Evolutionary conservation across 768 basidiomycete genomes (phyloP).

Genomic region (Lactarius quietus): DNA sequence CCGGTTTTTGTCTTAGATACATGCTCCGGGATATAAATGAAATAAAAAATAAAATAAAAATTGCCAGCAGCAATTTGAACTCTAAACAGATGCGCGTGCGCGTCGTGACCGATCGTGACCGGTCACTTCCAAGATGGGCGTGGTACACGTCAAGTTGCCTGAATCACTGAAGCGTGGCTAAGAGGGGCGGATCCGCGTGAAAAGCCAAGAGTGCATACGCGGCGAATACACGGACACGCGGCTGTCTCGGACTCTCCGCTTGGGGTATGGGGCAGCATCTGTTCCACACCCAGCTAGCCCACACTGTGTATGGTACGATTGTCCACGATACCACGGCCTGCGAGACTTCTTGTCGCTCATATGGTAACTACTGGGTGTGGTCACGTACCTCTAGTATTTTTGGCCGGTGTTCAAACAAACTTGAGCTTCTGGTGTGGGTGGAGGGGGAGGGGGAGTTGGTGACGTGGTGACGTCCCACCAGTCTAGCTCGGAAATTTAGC

Average conservation of each 20-base stretch:
- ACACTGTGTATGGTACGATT: slow-evolving; percentile 36
- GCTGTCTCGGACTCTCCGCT: slow-evolving; percentile 14
- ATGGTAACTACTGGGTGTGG: background rate
- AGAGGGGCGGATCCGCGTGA: background rate
- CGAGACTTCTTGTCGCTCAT: too few relatives aligned
- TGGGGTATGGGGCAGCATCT: slow-evolving; percentile 20
- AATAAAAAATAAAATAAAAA: too few relatives aligned
- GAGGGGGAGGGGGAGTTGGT: slow-evolving; percentile 11
- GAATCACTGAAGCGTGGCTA: slow-evolving; percentile 34
- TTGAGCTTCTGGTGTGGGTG: too few relatives aligned
- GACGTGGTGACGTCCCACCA: slow-evolving; percentile 40
- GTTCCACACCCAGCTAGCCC: slow-evolving; percentile 42
- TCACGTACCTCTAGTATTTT: slow-evolving; percentile 40
- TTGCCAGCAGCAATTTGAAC: too few relatives aligned
- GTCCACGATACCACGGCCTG: slow-evolving; percentile 38
- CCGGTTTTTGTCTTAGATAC: too few relatives aligned
- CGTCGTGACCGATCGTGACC: too few relatives aligned
- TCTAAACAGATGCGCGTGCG: too few relatives aligned
- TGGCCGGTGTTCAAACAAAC: slow-evolving; percentile 41
- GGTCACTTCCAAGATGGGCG: slow-evolving; percentile 43
- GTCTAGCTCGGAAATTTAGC: slow-evolving; percentile 38
- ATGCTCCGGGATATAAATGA: too few relatives aligned
- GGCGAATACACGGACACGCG: slow-evolving; percentile 30
- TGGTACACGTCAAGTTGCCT: slow-evolving; percentile 36
- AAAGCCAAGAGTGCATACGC: slow-evolving; percentile 28